phyloP scores from a whole-genome alignment of 345 rosid genomes.

The Salix exigua region DNA sequence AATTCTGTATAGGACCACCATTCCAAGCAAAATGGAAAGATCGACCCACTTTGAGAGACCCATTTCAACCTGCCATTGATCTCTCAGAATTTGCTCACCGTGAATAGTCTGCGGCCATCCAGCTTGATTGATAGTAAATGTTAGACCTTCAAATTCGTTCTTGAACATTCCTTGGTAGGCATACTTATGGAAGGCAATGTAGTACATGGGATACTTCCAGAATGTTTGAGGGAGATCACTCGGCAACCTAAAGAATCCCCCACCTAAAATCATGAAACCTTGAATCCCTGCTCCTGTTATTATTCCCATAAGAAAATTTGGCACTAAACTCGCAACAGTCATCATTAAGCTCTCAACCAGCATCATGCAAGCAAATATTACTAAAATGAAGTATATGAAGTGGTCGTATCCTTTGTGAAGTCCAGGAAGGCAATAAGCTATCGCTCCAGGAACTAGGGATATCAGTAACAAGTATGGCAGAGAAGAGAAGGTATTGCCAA shows the following conservation, averaged over 20 bases:
- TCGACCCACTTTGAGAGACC: constrained; percentile 57
- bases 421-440: constrained; percentile 30
- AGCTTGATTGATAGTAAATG: constrained; percentile 9
- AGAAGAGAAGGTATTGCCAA: constrained; percentile 45
- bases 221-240: constrained; percentile 37
- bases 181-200: constrained; percentile 32
- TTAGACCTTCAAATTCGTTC: constrained; percentile 37
- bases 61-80: constrained; percentile 36
- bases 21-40: constrained; percentile 38
- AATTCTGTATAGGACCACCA: constrained; percentile 37
- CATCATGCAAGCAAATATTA: constrained; percentile 40
- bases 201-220: constrained; percentile 46
- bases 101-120: background rate
- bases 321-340: constrained; percentile 48
- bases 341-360: constrained; percentile 57
- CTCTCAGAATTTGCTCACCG: constrained; percentile 38
- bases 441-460: constrained; percentile 44
- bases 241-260: constrained; percentile 50
- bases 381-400: constrained; percentile 29
- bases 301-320: constrained; percentile 50
- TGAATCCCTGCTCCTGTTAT: constrained; percentile 52
- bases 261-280: constrained; percentile 44
- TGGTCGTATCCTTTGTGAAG: constrained; percentile 33
- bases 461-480: constrained; percentile 35
- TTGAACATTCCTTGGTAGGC: constrained; percentile 17